Evolutionary conservation across 148 eudicot species (phyloP).

Genomic region (Cornus florida): DNA sequence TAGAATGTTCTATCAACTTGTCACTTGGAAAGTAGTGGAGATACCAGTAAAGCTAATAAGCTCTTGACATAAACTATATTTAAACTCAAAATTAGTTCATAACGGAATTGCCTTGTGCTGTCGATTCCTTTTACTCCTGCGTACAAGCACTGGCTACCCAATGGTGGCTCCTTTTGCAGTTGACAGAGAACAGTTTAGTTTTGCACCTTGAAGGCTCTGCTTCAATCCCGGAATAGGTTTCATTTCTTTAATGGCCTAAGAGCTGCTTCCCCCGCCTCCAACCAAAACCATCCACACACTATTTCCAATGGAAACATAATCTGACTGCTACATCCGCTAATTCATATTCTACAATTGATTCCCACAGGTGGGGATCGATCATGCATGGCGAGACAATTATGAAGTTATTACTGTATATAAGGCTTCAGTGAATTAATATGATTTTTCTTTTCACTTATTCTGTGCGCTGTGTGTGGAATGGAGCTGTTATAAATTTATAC

Average conservation of each 20-base stretch:
- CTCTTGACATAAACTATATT: background rate
- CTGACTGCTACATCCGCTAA: background rate
- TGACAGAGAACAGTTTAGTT: no score
- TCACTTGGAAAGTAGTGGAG: background rate
- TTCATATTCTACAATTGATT: no score
- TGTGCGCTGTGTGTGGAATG: background rate
- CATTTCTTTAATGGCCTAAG: no score
- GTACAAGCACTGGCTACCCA: background rate
- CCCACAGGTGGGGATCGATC: background rate
- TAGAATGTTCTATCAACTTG: background rate
- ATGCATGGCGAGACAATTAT: background rate
- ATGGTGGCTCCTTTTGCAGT: background rate
- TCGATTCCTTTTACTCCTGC: background rate
- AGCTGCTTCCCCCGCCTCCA: no score
- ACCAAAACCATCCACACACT: no score
- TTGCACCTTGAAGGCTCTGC: background rate
- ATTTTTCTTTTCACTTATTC: no score
- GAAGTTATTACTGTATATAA: background rate
- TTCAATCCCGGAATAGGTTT: no score
- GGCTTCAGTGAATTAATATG: background rate
- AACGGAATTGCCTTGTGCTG: background rate
- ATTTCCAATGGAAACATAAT: no score
- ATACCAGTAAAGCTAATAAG: background rate
- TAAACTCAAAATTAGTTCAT: no score
- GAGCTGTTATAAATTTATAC: background rate